These are phyloP conservation scores for Cercospora sp. DNA, from an alignment of 2,329 filamentous ascomycete species.

Conservation along the genomic window DNA sequence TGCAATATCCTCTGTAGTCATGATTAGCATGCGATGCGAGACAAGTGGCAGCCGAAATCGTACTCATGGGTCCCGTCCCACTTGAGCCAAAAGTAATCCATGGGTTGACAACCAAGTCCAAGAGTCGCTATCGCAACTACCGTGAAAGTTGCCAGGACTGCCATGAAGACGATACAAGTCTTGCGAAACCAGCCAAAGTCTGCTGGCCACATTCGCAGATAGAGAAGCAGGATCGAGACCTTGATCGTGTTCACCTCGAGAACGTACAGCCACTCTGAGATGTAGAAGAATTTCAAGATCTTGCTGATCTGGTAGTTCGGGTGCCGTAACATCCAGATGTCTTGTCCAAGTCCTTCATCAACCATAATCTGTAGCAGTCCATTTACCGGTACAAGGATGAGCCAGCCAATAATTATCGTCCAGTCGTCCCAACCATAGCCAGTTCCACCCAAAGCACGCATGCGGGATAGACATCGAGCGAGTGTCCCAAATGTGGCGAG, in stretches of 20 bases:
- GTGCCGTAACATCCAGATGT: slow-evolving; percentile 25
- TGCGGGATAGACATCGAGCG: slow-evolving; percentile 20
- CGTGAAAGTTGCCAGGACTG: slow-evolving; percentile 6
- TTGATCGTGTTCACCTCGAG: slow-evolving; percentile 23
- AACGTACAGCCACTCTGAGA: slow-evolving; percentile 25
- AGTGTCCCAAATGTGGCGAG: slow-evolving; percentile 18
- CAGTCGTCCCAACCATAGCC: slow-evolving; percentile 26
- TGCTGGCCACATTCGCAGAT: slow-evolving; percentile 28
- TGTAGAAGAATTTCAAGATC: slow-evolving; percentile 24
- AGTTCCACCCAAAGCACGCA: slow-evolving; percentile 19
- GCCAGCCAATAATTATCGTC: slow-evolving; percentile 18
- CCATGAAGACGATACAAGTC: slow-evolving; percentile 19
- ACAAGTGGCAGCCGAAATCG: not conserved
- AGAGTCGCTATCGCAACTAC: slow-evolving; percentile 17
- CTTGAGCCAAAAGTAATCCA: slow-evolving; percentile 21
- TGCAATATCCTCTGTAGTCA: slow-evolving; percentile 24
- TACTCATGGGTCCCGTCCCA: slow-evolving; percentile 24
- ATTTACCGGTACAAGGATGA: slow-evolving; percentile 19
- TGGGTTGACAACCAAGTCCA: slow-evolving; percentile 22
- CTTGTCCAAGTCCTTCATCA: slow-evolving; percentile 21
- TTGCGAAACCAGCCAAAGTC: slow-evolving; percentile 22
- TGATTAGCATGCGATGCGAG: not conserved
- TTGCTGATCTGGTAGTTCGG: slow-evolving; percentile 17
- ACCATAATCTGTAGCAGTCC: slow-evolving; percentile 21
- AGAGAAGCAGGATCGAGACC: slow-evolving; percentile 25